A percentile compares a stretch with the other conserved stretches of the same genome.
Evolutionary conservation across 768 basidiomycete species (phyloP).

Genomic region (Mycena vulgaris): DNA sequence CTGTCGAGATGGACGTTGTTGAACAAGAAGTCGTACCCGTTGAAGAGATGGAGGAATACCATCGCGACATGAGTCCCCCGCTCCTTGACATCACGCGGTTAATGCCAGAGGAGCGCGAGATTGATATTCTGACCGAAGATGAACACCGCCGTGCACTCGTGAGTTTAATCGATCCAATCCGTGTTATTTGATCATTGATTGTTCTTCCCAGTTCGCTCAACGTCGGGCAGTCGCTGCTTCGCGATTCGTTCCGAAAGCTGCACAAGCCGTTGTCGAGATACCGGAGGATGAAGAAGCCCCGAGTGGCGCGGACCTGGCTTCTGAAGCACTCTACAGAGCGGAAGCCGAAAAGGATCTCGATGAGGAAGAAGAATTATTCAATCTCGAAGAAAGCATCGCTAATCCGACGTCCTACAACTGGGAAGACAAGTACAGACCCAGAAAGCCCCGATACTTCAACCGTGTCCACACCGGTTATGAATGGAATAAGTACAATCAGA

Average conservation of each 20-base stretch:
- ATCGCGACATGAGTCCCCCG: conserved; percentile 89
- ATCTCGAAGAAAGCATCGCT: conserved; percentile 89
- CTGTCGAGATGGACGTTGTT: conserved; percentile 46
- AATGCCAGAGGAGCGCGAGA: conserved; percentile 82
- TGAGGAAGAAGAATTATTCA: conserved; percentile 96
- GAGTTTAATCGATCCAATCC: conserved; percentile 46
- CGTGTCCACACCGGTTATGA: conserved; percentile 99
- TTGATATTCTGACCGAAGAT: conserved; percentile 80
- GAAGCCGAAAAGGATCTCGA: conserved; percentile 95
- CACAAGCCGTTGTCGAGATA: conserved; percentile 71
- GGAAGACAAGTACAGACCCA: conserved; percentile 98
- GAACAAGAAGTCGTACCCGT: conserved; percentile 54
- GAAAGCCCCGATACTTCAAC: conserved; percentile 99
- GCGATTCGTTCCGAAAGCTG: conserved; percentile 87
- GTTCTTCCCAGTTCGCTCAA: conserved; percentile 73
- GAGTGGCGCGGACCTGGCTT: conserved; percentile 82
- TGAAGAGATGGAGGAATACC: conserved; percentile 86
- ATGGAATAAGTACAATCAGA: conserved; percentile 99
- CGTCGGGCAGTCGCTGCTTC: conserved; percentile 88
- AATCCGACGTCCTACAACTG: conserved; percentile 93
- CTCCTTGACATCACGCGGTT: conserved; percentile 81
- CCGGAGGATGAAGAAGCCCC: conserved; percentile 70
- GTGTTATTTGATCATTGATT: neutral
- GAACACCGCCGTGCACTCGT: conserved; percentile 80
- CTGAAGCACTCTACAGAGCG: conserved; percentile 91